Conservation (phyloP, 805 yeast genomes). For the Lipomyces orientalis region DNA sequence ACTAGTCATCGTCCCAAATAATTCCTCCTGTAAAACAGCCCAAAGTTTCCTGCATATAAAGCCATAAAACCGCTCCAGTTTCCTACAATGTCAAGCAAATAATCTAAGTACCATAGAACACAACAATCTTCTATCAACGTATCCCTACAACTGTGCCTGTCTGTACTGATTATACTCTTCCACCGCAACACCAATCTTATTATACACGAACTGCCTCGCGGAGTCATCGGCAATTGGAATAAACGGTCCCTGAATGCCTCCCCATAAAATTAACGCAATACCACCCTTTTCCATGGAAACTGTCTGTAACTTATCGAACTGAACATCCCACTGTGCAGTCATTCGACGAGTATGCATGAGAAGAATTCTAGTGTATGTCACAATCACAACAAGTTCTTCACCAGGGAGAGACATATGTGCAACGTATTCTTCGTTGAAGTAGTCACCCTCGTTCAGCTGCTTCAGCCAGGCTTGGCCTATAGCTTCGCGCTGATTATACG, state of each 20-base stretch:
- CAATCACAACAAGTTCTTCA: slow-evolving; percentile 73
- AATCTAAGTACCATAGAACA: background rate
- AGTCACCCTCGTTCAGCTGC: slow-evolving; percentile 79
- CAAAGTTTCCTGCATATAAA: too few species aligned
- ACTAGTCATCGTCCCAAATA: background rate
- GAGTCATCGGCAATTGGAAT: slow-evolving; percentile 76
- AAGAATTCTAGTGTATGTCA: slow-evolving; percentile 73
- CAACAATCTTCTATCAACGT: background rate
- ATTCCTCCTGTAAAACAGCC: background rate
- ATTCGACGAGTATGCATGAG: slow-evolving; percentile 67
- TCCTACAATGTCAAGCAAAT: background rate
- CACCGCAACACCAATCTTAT: slow-evolving; percentile 79
- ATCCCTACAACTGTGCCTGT: slow-evolving; percentile 29
- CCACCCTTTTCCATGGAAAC: slow-evolving; percentile 83
- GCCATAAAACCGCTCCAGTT: background rate
- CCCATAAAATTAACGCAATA: slow-evolving; percentile 65
- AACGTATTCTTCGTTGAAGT: slow-evolving; percentile 71
- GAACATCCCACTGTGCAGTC: slow-evolving; percentile 72
- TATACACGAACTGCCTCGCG: slow-evolving; percentile 70
- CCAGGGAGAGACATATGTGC: slow-evolving; percentile 88
- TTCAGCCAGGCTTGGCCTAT: slow-evolving; percentile 95
- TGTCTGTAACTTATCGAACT: slow-evolving; percentile 67
- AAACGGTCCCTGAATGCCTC: slow-evolving; percentile 67
- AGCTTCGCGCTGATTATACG: slow-evolving; percentile 80
- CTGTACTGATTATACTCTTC: slow-evolving; percentile 62